These are phyloP conservation scores for Gnomoniopsis smithogilvyi DNA, from an alignment of 2,329 filamentous ascomycete genomes.

Conservation along the genomic window DNA sequence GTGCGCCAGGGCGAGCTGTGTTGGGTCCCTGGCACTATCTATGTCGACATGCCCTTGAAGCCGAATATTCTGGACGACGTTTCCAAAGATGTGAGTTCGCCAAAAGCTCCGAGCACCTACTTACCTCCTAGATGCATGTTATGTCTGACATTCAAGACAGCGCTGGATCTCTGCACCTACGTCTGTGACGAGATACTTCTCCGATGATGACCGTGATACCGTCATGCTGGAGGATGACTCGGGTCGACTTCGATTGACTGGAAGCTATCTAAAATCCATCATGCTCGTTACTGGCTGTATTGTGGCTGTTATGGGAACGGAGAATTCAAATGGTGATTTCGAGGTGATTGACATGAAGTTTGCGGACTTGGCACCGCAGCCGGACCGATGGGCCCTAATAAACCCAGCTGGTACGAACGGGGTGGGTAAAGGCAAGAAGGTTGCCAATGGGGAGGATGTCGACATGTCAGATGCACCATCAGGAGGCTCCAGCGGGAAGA, in stretches of 20 bases:
- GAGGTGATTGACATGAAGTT: slow-evolving; percentile 89
- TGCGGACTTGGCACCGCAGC: slow-evolving; percentile 80
- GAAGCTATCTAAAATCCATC: slow-evolving; percentile 62
- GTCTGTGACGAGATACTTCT: slow-evolving; percentile 72
- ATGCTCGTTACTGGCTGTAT: slow-evolving; percentile 90
- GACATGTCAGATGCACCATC: slow-evolving; percentile 54
- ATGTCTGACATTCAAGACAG: slow-evolving; percentile 39
- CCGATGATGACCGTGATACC: slow-evolving; percentile 56
- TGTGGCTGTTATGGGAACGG: slow-evolving; percentile 89
- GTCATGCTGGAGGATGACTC: slow-evolving; percentile 96
- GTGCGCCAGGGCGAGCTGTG: slow-evolving; percentile 93
- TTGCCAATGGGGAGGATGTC: slow-evolving; percentile 43
- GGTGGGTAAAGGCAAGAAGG: slow-evolving; percentile 28
- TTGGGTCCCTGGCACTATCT: slow-evolving; percentile 92
- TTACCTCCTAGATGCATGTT: neutral
- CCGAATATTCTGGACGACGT: slow-evolving; percentile 95
- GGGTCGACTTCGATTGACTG: slow-evolving; percentile 77
- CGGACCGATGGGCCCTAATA: slow-evolving; percentile 71
- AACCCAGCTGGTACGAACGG: slow-evolving; percentile 37
- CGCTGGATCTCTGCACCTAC: slow-evolving; percentile 87
- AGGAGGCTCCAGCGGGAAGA: slow-evolving; percentile 43
- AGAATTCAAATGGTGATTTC: slow-evolving; percentile 88
- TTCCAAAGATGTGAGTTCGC: slow-evolving; percentile 75
- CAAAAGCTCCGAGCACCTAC: neutral
- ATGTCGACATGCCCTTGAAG: slow-evolving; percentile 96